Base-by-base conservation (phyloP, 2,329 filamentous ascomycete genomes). In the Dryadomyces quercivorus region DNA sequence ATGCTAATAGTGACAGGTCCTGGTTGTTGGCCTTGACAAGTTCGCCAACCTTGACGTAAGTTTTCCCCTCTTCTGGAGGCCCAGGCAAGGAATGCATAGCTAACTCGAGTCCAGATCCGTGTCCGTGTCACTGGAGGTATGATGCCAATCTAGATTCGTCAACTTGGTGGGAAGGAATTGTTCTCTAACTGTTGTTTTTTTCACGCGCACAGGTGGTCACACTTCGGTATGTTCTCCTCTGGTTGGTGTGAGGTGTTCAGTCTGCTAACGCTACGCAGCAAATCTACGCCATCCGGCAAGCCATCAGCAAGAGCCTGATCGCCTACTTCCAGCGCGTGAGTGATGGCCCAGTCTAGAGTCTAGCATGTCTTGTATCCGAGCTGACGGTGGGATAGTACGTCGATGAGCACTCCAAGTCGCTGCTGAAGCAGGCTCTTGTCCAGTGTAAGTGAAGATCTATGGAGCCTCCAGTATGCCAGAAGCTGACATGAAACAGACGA, bases 401-500 rank as follows among this genome's bases (percentile, higher is more conserved):
- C 76, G 93, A 98, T 72, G 93, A 98, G 87, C 91, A 97, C 87
- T 89, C 87, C 80, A 98, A 98, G 88, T 96, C 97, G 85, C 82
- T 90, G 77, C 84, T 98, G 71, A 98, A 97, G 89, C 86, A 92
- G 78, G 88, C 88, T 65, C 85, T 98, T 66, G 88, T 92, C 70
- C 84, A 90, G 74, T 98, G 57, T 59, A 57, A 58, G 58, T 51
- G 38, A 2, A 20, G 13, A 42, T 31, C 7, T 1, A 18, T 31
- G 26, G 8, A 31, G 9, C 15, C 26, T 43, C 3, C n/a, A 9
- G 21, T 21, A 21, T 6, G 38, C 7, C 16, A 5, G 12, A 44
- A n/a, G 10, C 42, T 44, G 16, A 44, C 42, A 6, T 26, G 21
- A 20, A 31, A 36, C 44, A 58, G 57, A 67, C 65, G 67, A 69